Evolutionary conservation across 768 basidiomycete species (phyloP), one percentile per base, ranked within the genome.

Genomic region (Mycena maculata): DNA sequence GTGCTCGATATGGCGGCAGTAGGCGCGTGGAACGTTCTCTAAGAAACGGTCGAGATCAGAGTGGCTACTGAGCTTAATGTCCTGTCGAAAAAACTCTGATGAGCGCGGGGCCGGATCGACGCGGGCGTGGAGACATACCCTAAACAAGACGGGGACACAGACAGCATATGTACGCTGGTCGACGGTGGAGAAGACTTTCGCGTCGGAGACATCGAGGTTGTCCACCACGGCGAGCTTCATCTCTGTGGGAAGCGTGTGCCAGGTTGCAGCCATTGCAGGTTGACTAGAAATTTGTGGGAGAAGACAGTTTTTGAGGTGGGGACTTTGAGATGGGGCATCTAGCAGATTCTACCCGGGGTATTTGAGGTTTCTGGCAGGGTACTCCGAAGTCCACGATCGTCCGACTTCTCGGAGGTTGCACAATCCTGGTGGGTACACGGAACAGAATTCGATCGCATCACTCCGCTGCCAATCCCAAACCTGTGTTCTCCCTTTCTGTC

Each of bases 171-270:
- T 84, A 33, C 80, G 71, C 30, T 81, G 77, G 76, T 86, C 82
- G 2, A 87, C 85, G 18, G 74, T 71, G 20, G 91, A 80, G 67
- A 92, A 81, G 0, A 83, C 74, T 25, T 81, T 77, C 36, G 86
- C 76, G 63, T 87, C 86, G 67, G 73, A 62, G 23, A 74, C 69
- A 49, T 82, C 82, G 67, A 92, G 84, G 63, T 77, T 74, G 47
- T 81, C 84, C 49, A 90, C 77, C 75, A 93, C 71, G 28, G 85
- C 79, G 71, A 90, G 82, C 77, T 87, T 88, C 76, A 93, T 87
- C 69, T 93, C 92, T 0, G 81, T 80, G 48, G 92, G 92, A 69
- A 93, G 88, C 25, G 76, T 54, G 66, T 82, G 72, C 91, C 91
- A 92, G 71, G 79, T 72, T 58, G 70, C 65, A 39, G 60, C 56